Base-by-base conservation (phyloP, 176 grass and related monocot genomes). In the Aechmea fasciata region DNA sequence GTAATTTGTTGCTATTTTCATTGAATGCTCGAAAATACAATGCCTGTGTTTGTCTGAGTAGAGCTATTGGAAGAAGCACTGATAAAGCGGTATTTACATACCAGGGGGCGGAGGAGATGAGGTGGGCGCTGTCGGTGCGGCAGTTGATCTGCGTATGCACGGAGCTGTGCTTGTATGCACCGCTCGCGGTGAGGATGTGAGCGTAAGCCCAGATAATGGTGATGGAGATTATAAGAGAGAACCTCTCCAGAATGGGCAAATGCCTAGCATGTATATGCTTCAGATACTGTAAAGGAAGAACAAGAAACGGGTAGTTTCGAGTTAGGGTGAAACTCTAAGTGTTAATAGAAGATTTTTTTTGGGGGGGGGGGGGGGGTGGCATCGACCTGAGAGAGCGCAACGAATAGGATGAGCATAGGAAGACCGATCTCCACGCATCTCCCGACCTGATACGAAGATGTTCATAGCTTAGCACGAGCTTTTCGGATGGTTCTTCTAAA, bases 361-460 rank as follows among this genome's bases (percentile, higher is more conserved):
- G 12, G 23, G 50, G n/a, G n/a, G n/a, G n/a, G n/a, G n/a, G n/a
- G n/a, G n/a, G n/a, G n/a, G n/a, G n/a, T n/a, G n/a, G 57, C 55
- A 48, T 77, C 55, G 68, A 94, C 90, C 90, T 94, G 90, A 53
- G 90, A 94, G 48, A 87, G 71, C 49, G 88, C 84, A 9, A 90
- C 62, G 51, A 90, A 99, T 11, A 99, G 83, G 48, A 99, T 79
- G 9, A 94, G 77, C 87, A 85, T 90, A 33, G 90, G 95, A 48
- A 99, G 52, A 28, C 95, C 95, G 62, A 99, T 73, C 82, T 99
- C 95, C 13, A 94, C 87, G 48, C 95, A 99, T 84, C 90, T 85
- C 50, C 95, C 95, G 50, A 99, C 90, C 95, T 99, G 77, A 76
- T 48, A 18, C 50, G 51, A 65, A 66, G 68, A 51, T n/a, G 9